A percentile compares a stretch with the other conserved stretches of the same genome.
These are phyloP conservation scores for Salix udensis DNA, from an alignment of 345 rosid species.

Conservation along the genomic window DNA sequence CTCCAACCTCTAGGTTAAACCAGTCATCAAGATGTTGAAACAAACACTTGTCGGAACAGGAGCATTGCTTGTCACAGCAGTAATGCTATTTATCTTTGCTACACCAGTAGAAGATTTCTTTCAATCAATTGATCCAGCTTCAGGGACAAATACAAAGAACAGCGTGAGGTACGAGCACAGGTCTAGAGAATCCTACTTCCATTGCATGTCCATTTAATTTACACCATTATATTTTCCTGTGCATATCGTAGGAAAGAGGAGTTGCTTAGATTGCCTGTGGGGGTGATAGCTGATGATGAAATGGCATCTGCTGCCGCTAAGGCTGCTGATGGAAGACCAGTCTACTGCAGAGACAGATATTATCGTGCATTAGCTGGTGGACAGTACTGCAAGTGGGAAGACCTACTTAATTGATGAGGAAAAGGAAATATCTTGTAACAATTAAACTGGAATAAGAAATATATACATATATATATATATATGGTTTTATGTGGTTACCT, in stretches of 20 bases:
- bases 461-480: neutral
- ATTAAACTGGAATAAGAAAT: neutral
- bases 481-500: neutral
- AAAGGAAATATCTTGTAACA: slow-evolving; percentile 12
- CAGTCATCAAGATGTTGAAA: slow-evolving; percentile 80
- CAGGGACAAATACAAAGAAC: slow-evolving; percentile 52
- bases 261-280: slow-evolving; percentile 61
- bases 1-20: slow-evolving; percentile 59
- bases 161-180: slow-evolving; percentile 50
- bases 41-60: slow-evolving; percentile 85
- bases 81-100: slow-evolving; percentile 62
- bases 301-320: slow-evolving; percentile 91
- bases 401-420: slow-evolving; percentile 39
- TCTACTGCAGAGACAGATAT: slow-evolving; percentile 87
- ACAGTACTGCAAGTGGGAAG: slow-evolving; percentile 99
- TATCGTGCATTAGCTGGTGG: slow-evolving; percentile 97
- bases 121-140: slow-evolving; percentile 36
- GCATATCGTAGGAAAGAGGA: slow-evolving; percentile 56
- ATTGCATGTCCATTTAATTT: neutral
- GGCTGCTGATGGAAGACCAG: slow-evolving; percentile 97
- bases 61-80: slow-evolving; percentile 67
- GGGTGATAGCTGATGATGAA: slow-evolving; percentile 68
- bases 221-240: slow-evolving; percentile 1
- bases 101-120: slow-evolving; percentile 74
- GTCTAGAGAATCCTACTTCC: slow-evolving; percentile 2